phyloP scores from a whole-genome alignment of 1,139 yeast species.

The Candida tropicalis region DNA sequence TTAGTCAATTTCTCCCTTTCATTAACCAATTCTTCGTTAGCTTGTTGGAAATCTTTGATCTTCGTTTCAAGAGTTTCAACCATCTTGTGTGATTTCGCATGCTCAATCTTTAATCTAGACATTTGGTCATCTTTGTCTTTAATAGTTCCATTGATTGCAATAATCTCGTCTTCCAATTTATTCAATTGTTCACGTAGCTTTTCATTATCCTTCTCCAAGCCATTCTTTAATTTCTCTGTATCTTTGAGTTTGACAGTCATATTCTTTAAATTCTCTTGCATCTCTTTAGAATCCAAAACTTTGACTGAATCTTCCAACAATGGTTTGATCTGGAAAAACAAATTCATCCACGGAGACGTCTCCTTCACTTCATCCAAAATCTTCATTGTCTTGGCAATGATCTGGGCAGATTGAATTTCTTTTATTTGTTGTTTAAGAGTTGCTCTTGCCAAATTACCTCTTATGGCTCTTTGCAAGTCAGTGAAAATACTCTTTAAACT shows the following conservation, averaged over 20 bases:
- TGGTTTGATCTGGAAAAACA: constrained; percentile 76
- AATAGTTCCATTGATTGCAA: constrained; percentile 27
- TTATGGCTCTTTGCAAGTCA: constrained; percentile 63
- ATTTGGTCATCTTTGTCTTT: constrained; percentile 30
- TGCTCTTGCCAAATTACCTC: constrained; percentile 67
- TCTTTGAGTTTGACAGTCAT: constrained; percentile 42
- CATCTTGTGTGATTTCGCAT: constrained; percentile 22
- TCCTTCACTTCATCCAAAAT: constrained; percentile 51
- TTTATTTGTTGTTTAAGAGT: constrained; percentile 52
- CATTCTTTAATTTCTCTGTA: constrained; percentile 41
- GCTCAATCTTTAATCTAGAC: constrained; percentile 28
- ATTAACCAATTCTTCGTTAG: constrained; percentile 19
- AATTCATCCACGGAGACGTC: constrained; percentile 78
- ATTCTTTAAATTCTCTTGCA: constrained; percentile 51
- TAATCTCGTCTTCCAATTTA: constrained; percentile 48
- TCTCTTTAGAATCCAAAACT: constrained; percentile 55
- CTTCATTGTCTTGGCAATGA: constrained; percentile 64
- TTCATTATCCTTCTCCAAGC: constrained; percentile 52
- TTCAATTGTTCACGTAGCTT: constrained; percentile 49
- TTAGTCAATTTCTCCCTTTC: constrained; percentile 22
- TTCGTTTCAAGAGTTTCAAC: constrained; percentile 22
- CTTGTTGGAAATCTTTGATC: constrained; percentile 18
- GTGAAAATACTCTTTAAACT: constrained; percentile 60
- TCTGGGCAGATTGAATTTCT: constrained; percentile 70
- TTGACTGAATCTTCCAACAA: constrained; percentile 67